Evolutionary conservation across 768 basidiomycete genomes (phyloP).

Genomic region (Suillus weaverae): DNA sequence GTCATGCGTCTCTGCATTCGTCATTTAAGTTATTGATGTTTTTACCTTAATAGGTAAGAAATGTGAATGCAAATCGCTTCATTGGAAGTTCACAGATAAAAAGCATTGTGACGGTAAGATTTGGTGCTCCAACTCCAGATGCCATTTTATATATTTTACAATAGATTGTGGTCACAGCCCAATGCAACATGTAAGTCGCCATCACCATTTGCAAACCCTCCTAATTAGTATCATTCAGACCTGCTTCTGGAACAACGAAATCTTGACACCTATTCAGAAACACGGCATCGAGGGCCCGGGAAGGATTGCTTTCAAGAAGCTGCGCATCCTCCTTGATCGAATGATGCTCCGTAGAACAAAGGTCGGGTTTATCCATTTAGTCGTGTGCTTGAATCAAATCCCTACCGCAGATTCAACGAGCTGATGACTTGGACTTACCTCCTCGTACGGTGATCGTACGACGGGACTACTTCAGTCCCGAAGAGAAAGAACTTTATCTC

Average conservation of each 20-base stretch:
- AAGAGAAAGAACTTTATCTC: slow-evolving; percentile 93
- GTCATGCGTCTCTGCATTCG: slow-evolving; percentile 22
- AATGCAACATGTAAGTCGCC: slow-evolving; percentile 69
- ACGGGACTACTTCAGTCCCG: slow-evolving; percentile 90
- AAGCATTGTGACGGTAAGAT: slow-evolving; percentile 74
- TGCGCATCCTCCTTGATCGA: slow-evolving; percentile 82
- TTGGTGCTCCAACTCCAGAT: not conserved
- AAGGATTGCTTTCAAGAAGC: slow-evolving; percentile 83
- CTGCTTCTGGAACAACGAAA: slow-evolving; percentile 97
- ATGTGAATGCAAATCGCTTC: slow-evolving; percentile 92
- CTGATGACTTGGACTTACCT: slow-evolving; percentile 94
- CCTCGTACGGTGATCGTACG: slow-evolving; percentile 89
- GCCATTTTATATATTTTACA: slow-evolving; percentile 3
- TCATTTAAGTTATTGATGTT: not conserved
- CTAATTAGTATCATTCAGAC: slow-evolving; percentile 44
- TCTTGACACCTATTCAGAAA: slow-evolving; percentile 94
- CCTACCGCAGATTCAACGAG: slow-evolving; percentile 72
- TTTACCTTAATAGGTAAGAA: slow-evolving; percentile 59
- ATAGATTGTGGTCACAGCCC: slow-evolving; percentile 83
- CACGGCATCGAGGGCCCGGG: slow-evolving; percentile 83
- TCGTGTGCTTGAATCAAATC: not conserved
- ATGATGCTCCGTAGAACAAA: slow-evolving; percentile 97
- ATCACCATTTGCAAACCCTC: not conserved
- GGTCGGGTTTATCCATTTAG: slow-evolving; percentile 35
- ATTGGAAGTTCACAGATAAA: slow-evolving; percentile 91